phyloP scores from a whole-genome alignment of 768 basidiomycete genomes.

The Xerocomellus amylosporus region DNA sequence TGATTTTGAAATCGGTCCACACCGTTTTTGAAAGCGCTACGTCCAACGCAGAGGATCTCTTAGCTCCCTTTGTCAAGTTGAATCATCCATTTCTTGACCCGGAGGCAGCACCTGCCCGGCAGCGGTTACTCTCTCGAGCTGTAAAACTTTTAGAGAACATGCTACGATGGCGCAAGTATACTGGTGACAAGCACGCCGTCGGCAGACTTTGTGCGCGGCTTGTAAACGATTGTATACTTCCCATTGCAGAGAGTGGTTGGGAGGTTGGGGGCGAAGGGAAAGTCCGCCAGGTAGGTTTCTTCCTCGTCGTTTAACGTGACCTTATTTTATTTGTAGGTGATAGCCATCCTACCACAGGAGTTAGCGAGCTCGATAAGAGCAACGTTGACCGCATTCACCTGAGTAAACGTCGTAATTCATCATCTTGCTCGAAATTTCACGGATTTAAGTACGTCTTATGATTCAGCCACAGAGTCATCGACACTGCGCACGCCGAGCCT shows the following conservation, averaged over 20 bases:
- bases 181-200: conserved; percentile 57
- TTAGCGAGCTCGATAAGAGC: conserved; percentile 23
- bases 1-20: conserved; percentile 53
- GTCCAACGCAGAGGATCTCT: conserved; percentile 45
- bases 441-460: conserved; percentile 2
- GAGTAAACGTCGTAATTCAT: conserved; percentile 10
- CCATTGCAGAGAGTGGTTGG: conserved; percentile 76
- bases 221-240: conserved; percentile 57
- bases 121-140: conserved; percentile 62
- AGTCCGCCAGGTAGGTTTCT: conserved; percentile 48
- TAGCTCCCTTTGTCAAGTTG: conserved; percentile 48
- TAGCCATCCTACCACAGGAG: conserved; percentile 23
- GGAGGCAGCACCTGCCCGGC: conserved; percentile 66
- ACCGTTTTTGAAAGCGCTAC: conserved; percentile 55
- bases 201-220: conserved; percentile 54
- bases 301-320: background rate
- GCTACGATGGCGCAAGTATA: conserved; percentile 72
- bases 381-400: conserved; percentile 10
- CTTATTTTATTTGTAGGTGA: conserved; percentile 21
- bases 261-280: conserved; percentile 78
- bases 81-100: conserved; percentile 65
- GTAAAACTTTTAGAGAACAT: conserved; percentile 74
- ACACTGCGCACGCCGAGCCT: conserved; percentile 21
- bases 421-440: background rate
- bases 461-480: background rate